Conservation (phyloP, 2,329 filamentous ascomycete species). For the Calonectria hawksworthii region DNA sequence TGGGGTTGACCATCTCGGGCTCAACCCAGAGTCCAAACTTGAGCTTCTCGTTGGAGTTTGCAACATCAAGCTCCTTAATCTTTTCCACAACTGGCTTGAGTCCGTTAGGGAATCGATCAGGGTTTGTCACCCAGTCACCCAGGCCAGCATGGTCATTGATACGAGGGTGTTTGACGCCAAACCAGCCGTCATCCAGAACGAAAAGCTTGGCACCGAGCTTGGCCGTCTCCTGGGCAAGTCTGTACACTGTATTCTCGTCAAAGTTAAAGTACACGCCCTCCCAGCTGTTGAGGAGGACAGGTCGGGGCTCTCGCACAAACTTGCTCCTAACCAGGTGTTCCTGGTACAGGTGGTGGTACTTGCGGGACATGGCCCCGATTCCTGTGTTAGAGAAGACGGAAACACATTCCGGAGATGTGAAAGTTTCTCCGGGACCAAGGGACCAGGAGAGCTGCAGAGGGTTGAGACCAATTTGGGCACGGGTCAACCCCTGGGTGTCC, state of each 20-base stretch:
- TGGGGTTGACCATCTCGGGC: slow-evolving; percentile 77
- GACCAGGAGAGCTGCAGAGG: slow-evolving; percentile 72
- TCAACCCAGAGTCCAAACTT: slow-evolving; percentile 78
- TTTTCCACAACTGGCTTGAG: slow-evolving; percentile 64
- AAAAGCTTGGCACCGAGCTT: slow-evolving; percentile 73
- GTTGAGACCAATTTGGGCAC: slow-evolving; percentile 73
- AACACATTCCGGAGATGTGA: slow-evolving; percentile 74
- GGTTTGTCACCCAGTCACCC: slow-evolving; percentile 75
- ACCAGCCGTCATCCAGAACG: slow-evolving; percentile 78
- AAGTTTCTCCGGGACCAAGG: slow-evolving; percentile 67
- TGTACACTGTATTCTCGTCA: slow-evolving; percentile 68
- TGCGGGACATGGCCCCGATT: slow-evolving; percentile 73
- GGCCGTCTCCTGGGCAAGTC: slow-evolving; percentile 69
- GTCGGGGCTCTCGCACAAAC: slow-evolving; percentile 64
- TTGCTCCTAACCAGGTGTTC: slow-evolving; percentile 72
- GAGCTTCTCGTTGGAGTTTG: slow-evolving; percentile 61
- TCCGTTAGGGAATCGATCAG: slow-evolving; percentile 70
- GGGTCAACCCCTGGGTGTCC: slow-evolving; percentile 72
- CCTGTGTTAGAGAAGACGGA: slow-evolving; percentile 72
- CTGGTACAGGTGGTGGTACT: slow-evolving; percentile 72
- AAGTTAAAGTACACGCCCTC: slow-evolving; percentile 73
- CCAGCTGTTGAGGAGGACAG: slow-evolving; percentile 75
- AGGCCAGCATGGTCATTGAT: slow-evolving; percentile 69
- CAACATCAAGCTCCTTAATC: slow-evolving; percentile 63
- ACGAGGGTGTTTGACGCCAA: slow-evolving; percentile 71